Base-by-base conservation (phyloP, 495 filamentous ascomycete genomes). In the Penicillium salamii region DNA sequence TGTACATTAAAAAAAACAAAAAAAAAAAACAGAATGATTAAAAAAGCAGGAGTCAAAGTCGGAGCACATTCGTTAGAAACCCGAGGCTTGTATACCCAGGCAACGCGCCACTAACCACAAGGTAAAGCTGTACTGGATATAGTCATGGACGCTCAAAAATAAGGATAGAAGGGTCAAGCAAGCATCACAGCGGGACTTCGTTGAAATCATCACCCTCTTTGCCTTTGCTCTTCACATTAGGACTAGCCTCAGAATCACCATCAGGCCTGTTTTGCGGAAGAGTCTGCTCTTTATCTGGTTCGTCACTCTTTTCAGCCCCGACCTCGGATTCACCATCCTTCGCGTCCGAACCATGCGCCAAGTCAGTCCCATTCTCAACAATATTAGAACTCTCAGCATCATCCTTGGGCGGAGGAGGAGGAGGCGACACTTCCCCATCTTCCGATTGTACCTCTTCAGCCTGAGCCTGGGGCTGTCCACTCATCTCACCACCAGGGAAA, bases 191-290 rank as follows among this genome's bases (percentile, higher is more conserved):
- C 24, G 70, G 65, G 7, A 74, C 66, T 57, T 74, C 70, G 15
- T 71, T 71, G 43, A 74, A 70, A 42, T 74, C 70, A 38, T 73
- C 65, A 19, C 56, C 61, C 49, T 71, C 68, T 41, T 68, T 71
- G 14, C 49, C 54, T 41, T 71, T 71, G 23, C 52, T 45, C 52
- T 71, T 68, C 5, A 31, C 7, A 23, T 24, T 59, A 15, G 32
- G 46, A 37, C 28, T 50, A 13, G 34, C 9, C 45, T 40, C 62
- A 20, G 60, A 46, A 9, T 63, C 56, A 33, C 50, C 61, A 9
- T 67, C 55, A 21, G 41, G 55, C 41, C 38, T 62, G 43, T 57
- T 34, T 18, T 62, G 67, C 24, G 63, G 63, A 8, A 64, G 55
- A 12, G 61, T 62, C 12, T 28, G 46, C 33, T 62, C 55, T 37